A percentile compares a stretch with the other conserved stretches of the same genome.
These are phyloP conservation scores for Aspergillus felis DNA, from an alignment of 2,329 filamentous ascomycete genomes.

Conservation along the genomic window DNA sequence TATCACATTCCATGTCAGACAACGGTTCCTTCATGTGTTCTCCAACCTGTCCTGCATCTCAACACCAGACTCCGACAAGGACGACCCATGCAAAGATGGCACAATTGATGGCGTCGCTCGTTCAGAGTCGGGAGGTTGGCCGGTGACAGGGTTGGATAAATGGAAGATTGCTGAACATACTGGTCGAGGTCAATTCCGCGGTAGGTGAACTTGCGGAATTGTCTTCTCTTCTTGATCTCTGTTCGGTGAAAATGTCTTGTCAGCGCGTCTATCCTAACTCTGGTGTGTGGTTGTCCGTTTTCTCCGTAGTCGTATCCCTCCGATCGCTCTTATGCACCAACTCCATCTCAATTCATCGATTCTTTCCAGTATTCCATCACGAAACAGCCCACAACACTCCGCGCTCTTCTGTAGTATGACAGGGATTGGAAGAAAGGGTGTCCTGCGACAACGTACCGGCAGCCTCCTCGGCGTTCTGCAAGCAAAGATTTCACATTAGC, in stretches of 20 bases:
- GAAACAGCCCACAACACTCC: constrained; percentile 4
- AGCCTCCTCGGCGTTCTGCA: constrained; percentile 92
- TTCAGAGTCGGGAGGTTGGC: constrained; percentile 11
- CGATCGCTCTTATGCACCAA: constrained; percentile 10
- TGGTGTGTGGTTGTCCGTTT: constrained; percentile 10
- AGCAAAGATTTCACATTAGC: constrained; percentile 33
- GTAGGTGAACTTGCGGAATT: constrained; percentile 99
- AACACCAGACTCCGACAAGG: constrained; percentile 7
- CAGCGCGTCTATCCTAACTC: constrained; percentile 23
- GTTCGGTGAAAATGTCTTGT: constrained; percentile 30
- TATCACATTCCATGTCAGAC: constrained; percentile 30
- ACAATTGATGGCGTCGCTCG: constrained; percentile 9
- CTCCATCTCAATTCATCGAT: constrained; percentile 15
- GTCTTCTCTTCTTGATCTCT: constrained; percentile 99
- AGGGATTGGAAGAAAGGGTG: constrained; percentile 14
- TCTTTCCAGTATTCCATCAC: constrained; percentile 3
- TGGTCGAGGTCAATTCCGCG: constrained; percentile 98
- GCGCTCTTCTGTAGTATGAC: constrained; percentile 6
- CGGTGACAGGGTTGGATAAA: constrained; percentile 1
- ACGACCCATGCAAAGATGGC: constrained; percentile 1
- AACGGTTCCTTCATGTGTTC: constrained; percentile 19
- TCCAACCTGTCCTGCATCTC: constrained; percentile 2
- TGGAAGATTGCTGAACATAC: constrained; percentile 56
- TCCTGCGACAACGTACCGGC: constrained; percentile 57
- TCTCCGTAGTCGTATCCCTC: constrained; percentile 3